Percentiles rank a stretch among this genome's conserved stretches.
Conservation (phyloP, 2,329 filamentous ascomycete species). For the Trichoderma breve region DNA sequence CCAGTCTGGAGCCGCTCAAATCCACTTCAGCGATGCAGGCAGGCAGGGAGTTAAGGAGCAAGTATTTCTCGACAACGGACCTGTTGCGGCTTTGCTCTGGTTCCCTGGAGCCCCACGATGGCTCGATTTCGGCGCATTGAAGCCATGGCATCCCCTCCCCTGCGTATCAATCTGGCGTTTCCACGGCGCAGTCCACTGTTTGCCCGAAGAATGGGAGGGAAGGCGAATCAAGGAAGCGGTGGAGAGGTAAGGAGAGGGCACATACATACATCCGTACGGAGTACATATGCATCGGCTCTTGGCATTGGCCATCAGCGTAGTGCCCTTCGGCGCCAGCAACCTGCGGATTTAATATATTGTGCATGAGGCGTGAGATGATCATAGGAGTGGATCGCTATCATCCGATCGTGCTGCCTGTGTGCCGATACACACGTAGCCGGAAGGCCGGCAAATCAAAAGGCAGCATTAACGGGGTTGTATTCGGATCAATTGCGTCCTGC, state of each 20-base stretch:
- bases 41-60: neutral
- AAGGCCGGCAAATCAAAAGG: slow-evolving; percentile 5
- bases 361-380: slow-evolving; percentile 16
- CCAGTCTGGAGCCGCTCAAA: neutral
- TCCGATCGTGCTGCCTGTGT: slow-evolving; percentile 16
- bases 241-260: neutral
- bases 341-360: slow-evolving; percentile 18
- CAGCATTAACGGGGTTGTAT: slow-evolving; percentile 12
- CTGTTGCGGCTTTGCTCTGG: neutral
- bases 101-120: slow-evolving; percentile 10
- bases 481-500: slow-evolving; percentile 17
- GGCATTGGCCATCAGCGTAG: slow-evolving; percentile 8
- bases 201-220: neutral
- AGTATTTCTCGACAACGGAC: neutral
- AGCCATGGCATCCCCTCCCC: neutral
- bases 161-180: neutral
- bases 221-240: neutral
- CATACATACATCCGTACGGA: neutral
- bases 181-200: neutral
- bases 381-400: slow-evolving; percentile 17
- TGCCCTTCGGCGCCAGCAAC: neutral
- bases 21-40: neutral
- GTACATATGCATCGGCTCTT: slow-evolving; percentile 14
- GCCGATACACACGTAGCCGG: slow-evolving; percentile 10
- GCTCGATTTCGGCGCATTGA: slow-evolving; percentile 15